Percentiles rank a stretch among this genome's conserved stretches.
Conservation (phyloP, 2,329 filamentous ascomycete species). For the Hymenoscyphus occultus region DNA sequence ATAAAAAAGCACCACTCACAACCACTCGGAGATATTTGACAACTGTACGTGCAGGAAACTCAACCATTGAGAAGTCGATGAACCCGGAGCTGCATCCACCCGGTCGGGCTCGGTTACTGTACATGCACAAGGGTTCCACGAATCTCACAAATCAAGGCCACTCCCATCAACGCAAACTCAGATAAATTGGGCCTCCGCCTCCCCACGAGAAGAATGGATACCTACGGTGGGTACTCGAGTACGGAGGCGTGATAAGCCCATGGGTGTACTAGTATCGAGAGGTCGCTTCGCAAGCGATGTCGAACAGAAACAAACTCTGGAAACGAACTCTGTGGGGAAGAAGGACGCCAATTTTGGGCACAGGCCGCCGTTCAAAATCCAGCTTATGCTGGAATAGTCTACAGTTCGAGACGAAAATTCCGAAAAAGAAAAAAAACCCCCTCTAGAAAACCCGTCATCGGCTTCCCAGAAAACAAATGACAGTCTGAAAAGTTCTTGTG, state of each 20-base stretch:
- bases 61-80: background rate
- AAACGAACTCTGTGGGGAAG: too few relatives aligned
- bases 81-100: background rate
- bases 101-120: background rate
- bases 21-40: background rate
- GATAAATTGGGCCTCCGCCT: background rate
- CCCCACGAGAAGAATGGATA: background rate
- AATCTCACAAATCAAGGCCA: background rate
- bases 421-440: too few relatives aligned
- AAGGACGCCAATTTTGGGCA: too few relatives aligned
- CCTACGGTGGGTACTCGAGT: too few relatives aligned
- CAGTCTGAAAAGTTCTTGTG: too few relatives aligned
- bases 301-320: background rate
- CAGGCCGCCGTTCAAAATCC: too few relatives aligned
- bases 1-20: background rate
- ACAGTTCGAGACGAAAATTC: too few relatives aligned
- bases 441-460: too few relatives aligned
- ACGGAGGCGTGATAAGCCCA: background rate
- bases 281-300: conserved; percentile 3
- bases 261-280: background rate
- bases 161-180: background rate
- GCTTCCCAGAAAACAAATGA: too few relatives aligned
- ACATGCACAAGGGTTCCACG: background rate
- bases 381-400: too few relatives aligned
- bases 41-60: background rate